These are phyloP conservation scores for Antarctomyces pellizariae DNA, from an alignment of 495 filamentous ascomycete species.

Conservation along the genomic window DNA sequence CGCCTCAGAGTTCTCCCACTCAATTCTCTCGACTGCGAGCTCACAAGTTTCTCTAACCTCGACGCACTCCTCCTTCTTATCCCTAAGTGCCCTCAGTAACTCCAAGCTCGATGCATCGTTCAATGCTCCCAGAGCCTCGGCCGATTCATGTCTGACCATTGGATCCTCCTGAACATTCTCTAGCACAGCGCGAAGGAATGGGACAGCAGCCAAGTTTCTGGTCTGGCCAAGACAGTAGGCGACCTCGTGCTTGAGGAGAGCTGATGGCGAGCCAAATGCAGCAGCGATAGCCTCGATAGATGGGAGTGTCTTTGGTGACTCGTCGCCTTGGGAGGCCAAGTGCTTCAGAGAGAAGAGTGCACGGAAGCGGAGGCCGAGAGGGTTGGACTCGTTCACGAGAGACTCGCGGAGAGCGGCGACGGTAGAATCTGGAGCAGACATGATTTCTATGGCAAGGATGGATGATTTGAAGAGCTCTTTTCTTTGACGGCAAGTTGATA, in stretches of 20 bases:
- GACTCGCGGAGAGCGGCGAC: slow-evolving; percentile 45
- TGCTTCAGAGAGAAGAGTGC: slow-evolving; percentile 96
- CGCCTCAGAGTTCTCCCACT: slow-evolving; percentile 68
- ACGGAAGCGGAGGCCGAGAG: slow-evolving; percentile 79
- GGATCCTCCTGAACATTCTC: slow-evolving; percentile 57
- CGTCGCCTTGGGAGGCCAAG: slow-evolving; percentile 45
- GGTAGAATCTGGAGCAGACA: no score
- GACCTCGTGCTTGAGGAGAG: slow-evolving; percentile 78
- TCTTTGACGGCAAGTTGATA: no score
- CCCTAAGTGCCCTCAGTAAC: slow-evolving; percentile 43
- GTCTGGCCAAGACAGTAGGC: slow-evolving; percentile 95
- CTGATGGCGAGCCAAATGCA: slow-evolving; percentile 62
- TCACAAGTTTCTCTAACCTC: slow-evolving; percentile 92
- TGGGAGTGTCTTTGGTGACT: slow-evolving; percentile 34
- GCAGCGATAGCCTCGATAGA: slow-evolving; percentile 88
- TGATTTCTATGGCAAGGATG: no score
- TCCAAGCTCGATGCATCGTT: slow-evolving; percentile 47
- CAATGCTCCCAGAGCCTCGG: slow-evolving; percentile 81
- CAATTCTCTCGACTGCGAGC: slow-evolving; percentile 78
- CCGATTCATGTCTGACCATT: slow-evolving; percentile 94
- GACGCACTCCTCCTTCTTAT: slow-evolving; percentile 43
- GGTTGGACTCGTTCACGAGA: slow-evolving; percentile 51
- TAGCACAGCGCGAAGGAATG: slow-evolving; percentile 53
- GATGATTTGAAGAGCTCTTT: no score
- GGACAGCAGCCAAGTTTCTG: slow-evolving; percentile 44